Base-by-base conservation (phyloP, 495 filamentous ascomycete species). In the Letharia lupina region DNA sequence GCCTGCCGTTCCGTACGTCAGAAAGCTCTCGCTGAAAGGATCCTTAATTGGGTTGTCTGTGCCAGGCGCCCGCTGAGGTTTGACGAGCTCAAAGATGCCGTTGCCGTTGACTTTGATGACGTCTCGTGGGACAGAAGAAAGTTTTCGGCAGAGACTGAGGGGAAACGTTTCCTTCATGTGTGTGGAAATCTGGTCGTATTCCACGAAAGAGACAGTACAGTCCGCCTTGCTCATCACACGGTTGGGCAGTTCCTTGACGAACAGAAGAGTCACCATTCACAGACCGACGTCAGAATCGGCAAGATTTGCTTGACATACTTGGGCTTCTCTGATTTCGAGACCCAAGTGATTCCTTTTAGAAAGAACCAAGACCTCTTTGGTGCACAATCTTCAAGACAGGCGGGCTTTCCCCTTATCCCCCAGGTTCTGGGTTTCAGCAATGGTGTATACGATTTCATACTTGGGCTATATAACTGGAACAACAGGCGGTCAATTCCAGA, bases 151-250 rank as follows among this genome's bases (percentile, higher is more conserved):
- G 48, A 52, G 48, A 52, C 23, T 31, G 48, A 52, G 23, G 48
- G 4, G 23, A 28, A 52, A 31, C 48, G 48, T 28, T 52, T 52
- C 23, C 48, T 52, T 52, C 0, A 28, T 31, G 48, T 31, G 9
- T 52, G 48, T 31, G 48, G 48, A 2, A 52, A 52, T 15, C 12
- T 52, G 12, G 23, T 52, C 0, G 48, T 52, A 12, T 31, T 52
- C 13, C 48, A 52, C 23, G 48, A 31, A 23, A 52, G 48, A 15
- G 48, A 52, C 5, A 52, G 23, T 52, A 52, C 48, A 28, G 48
- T 52, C 11, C 48, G 48, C 48, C 48, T 52, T 52, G 48, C 48
- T 52, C 48, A 52, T 31, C 48, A 52, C 48, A 52, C 48, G 15
- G 48, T 52, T 31, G 48, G 48, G 4, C 11, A 13, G n/a, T 52